phyloP scores from a whole-genome alignment of 805 yeast species.

The Vanderwaltozyma polyspora region DNA sequence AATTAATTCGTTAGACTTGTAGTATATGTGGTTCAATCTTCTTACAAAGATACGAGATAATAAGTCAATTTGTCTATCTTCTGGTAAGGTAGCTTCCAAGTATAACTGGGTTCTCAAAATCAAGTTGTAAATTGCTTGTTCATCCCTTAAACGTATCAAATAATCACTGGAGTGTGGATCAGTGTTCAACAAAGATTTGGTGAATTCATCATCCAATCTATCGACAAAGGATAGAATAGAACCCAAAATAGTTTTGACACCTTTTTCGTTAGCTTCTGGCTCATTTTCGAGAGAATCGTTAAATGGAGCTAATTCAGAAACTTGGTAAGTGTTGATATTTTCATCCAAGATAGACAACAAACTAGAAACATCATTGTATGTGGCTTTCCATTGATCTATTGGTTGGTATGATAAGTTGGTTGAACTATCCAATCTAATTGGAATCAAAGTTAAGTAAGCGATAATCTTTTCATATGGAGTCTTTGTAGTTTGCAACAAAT shows the following conservation, averaged over 20 bases:
- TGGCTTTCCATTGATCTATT: constrained; percentile 63
- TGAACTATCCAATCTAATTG: constrained; percentile 77
- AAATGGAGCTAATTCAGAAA: constrained; percentile 60
- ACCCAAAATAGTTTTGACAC: constrained; percentile 69
- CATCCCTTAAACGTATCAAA: constrained; percentile 82
- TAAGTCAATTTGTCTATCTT: constrained; percentile 36
- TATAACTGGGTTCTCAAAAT: constrained; percentile 80
- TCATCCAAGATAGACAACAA: constrained; percentile 62
- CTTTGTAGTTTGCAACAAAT: constrained; percentile 38
- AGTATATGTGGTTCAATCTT: constrained; percentile 86
- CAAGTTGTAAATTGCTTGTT: constrained; percentile 59
- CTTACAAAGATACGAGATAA: constrained; percentile 67
- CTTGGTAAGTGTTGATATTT: constrained; percentile 46
- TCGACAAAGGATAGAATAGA: constrained; percentile 79
- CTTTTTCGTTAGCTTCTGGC: constrained; percentile 48
- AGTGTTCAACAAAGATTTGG: constrained; percentile 71
- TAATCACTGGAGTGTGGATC: constrained; percentile 96
- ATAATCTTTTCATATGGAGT: constrained; percentile 67
- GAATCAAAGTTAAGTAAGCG: constrained; percentile 69
- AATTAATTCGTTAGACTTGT: constrained; percentile 74
- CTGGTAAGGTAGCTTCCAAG: constrained; percentile 52
- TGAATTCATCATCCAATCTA: constrained; percentile 90
- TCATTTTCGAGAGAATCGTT: constrained; percentile 71
- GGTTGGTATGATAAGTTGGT: constrained; percentile 64
- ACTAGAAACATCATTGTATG: constrained; percentile 48